Evolutionary conservation across 768 basidiomycete species (phyloP).

Genomic region (Tulasnella sp.): DNA sequence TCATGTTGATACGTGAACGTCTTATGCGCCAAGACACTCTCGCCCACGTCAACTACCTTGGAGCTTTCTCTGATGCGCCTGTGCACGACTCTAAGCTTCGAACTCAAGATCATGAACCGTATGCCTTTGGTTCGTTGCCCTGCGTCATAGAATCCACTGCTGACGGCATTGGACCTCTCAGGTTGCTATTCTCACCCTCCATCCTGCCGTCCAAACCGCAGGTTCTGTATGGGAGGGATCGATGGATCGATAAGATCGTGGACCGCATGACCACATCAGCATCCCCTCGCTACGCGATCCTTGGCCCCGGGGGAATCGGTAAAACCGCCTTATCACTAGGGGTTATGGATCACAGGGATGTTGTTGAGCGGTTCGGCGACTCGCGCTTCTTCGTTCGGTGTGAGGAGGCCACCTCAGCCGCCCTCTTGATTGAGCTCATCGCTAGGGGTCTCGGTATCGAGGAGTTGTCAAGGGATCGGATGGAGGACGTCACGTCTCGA

Average conservation of each 20-base stretch:
- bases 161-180: too few relatives aligned
- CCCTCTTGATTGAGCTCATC: constrained; percentile 24
- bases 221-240: neutral
- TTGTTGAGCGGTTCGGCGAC: constrained; percentile 23
- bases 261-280: neutral
- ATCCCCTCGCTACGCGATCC: constrained; percentile 16
- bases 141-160: too few relatives aligned
- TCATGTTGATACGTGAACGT: too few relatives aligned
- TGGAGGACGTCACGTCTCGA: constrained; percentile 21
- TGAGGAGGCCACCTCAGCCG: constrained; percentile 24
- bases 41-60: too few relatives aligned
- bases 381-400: constrained; percentile 30
- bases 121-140: too few relatives aligned
- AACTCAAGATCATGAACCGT: too few relatives aligned
- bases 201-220: neutral
- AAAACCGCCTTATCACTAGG: constrained; percentile 32
- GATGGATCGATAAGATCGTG: neutral
- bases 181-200: too few relatives aligned
- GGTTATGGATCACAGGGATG: constrained; percentile 23
- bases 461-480: constrained; percentile 19
- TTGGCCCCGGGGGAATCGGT: constrained; percentile 31
- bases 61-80: too few relatives aligned
- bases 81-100: too few relatives aligned
- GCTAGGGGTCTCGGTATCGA: constrained; percentile 22
- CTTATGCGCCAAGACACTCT: too few relatives aligned